Evolutionary conservation across 75 land plant genomes (phyloP), one percentile per base, ranked within the genome.

Genomic region (Cunninghamia lanceolata): DNA sequence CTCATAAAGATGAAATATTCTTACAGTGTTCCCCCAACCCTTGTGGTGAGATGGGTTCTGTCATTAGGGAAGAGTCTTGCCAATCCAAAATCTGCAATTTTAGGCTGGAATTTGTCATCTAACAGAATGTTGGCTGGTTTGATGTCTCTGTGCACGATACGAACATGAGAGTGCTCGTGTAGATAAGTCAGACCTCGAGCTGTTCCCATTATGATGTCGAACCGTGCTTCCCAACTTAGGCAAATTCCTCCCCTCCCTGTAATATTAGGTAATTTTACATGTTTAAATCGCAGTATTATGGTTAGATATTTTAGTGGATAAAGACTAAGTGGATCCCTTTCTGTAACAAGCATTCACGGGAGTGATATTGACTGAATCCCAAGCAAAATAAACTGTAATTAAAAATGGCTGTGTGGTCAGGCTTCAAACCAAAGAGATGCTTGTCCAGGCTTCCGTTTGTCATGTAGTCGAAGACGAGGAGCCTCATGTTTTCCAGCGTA

Each of bases 11-110:
- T 3, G 3, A 43, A 75, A 19, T 68, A 40, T 25, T n/a, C 83
- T 71, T 85, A 85, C 86, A 90, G 86, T 36, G 91, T 90, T 43
- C 91, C 91, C 25, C 90, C 91, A 42, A 90, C 87, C 47, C 84
- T 85, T 38, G 91, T 90, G 54, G 90, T 90, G 16, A 87, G 87
- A 83, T 90, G 90, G 4, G 90, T 90, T 68, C 86, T 87, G 32
- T 87, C 82, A 47, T 88, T 82, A 19, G 52, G 45, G 71, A 85
- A 75, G 21, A 85, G 82, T 15, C 84, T 54, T 25, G 87, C 87
- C 35, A 86, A 32, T 36, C 87, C 87, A 54, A 86, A 86, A 59
- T 86, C 87, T n/a, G 85, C 87, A 30, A 86, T 86, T 82, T 86
- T 86, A 16, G 87, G 86, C 70, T 66, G 70, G 30, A 66, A 25